A percentile compares a stretch with the other conserved stretches of the same genome.
phyloP scores from a whole-genome alignment of 805 yeast genomes.

The Lipomyces yamadae region DNA sequence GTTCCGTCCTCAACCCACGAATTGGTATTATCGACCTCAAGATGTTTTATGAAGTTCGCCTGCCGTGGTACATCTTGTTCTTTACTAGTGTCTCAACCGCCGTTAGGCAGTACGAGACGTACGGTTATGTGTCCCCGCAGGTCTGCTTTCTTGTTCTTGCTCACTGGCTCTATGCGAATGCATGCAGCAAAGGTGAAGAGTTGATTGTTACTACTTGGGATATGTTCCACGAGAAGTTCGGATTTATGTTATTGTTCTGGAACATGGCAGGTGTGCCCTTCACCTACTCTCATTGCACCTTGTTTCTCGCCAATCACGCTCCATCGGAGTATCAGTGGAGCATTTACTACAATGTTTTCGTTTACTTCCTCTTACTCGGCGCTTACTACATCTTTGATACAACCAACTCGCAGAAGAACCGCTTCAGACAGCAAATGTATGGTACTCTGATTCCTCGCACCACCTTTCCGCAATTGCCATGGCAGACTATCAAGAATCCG shows the following conservation, averaged over 20 bases:
- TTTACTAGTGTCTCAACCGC: conserved; percentile 76
- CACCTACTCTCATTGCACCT: conserved; percentile 93
- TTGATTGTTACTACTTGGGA: conserved; percentile 98
- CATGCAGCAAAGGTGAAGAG: conserved; percentile 97
- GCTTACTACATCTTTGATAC: conserved; percentile 96
- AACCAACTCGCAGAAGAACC: conserved; percentile 91
- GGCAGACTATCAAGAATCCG: conserved; percentile 81
- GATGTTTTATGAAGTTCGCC: conserved; percentile 96
- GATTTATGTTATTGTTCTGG: conserved; percentile 99
- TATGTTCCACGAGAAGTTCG: conserved; percentile 98
- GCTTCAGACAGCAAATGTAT: conserved; percentile 74
- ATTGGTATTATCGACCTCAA: conserved; percentile 90
- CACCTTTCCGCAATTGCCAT: conserved; percentile 92
- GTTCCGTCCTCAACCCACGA: conserved; percentile 96
- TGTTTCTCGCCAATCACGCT: conserved; percentile 79
- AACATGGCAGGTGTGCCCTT: conserved; percentile 98
- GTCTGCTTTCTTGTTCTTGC: conserved; percentile 74
- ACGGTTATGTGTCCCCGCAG: conserved; percentile 81
- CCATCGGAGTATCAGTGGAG: conserved; percentile 85
- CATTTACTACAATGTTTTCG: conserved; percentile 57
- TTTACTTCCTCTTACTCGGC: conserved; percentile 60
- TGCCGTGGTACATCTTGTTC: conserved; percentile 93
- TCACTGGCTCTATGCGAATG: conserved; percentile 94
- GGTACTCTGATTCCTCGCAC: conserved; percentile 80
- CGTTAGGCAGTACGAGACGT: conserved; percentile 76